These are phyloP conservation scores for Mycena galericulata DNA, from an alignment of 768 basidiomycete genomes.

Conservation along the genomic window DNA sequence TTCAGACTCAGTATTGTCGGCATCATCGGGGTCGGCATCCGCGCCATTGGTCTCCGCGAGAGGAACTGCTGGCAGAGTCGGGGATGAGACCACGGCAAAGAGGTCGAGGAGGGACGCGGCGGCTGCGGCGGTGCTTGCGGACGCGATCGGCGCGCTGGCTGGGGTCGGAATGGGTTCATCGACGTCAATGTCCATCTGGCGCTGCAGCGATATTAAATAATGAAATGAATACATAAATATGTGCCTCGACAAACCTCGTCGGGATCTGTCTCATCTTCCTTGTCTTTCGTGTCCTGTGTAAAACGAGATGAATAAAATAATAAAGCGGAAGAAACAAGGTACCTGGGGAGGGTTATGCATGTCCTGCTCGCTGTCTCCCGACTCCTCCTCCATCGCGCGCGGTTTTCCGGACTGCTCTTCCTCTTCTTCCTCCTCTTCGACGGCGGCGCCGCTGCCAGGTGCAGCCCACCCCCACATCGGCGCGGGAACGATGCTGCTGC, in stretches of 20 bases:
- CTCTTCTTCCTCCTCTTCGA: conserved; percentile 64
- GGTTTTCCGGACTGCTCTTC: conserved; percentile 61
- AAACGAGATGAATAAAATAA: not conserved
- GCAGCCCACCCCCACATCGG: conserved; percentile 92
- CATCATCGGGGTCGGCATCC: conserved; percentile 32
- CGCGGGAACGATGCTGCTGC: conserved; percentile 79
- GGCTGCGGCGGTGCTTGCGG: conserved; percentile 22
- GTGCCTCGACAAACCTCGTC: conserved; percentile 28
- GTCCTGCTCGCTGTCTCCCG: conserved; percentile 60
- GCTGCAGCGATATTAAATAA: too few species aligned
- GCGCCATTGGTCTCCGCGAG: conserved; percentile 28
- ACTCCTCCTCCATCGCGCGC: conserved; percentile 73
- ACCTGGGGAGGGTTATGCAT: conserved; percentile 34
- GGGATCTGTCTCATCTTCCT: conserved; percentile 39
- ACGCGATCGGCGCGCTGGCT: conserved; percentile 10
- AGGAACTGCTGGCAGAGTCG: conserved; percentile 3
- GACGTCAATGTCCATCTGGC: conserved; percentile 29
- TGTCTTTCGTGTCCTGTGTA: conserved; percentile 39
- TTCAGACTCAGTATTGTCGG: conserved; percentile 44
- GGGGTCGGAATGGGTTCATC: conserved; percentile 23
- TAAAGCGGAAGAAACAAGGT: not conserved
- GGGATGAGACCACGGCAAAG: conserved; percentile 25
- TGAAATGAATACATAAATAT: not conserved
- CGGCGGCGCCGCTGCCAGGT: conserved; percentile 51
- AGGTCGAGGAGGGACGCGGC: conserved; percentile 35